A percentile compares a stretch with the other conserved stretches of the same genome.
phyloP scores from a whole-genome alignment of 179 eudicot genomes.

The Kewa caespitosa region DNA sequence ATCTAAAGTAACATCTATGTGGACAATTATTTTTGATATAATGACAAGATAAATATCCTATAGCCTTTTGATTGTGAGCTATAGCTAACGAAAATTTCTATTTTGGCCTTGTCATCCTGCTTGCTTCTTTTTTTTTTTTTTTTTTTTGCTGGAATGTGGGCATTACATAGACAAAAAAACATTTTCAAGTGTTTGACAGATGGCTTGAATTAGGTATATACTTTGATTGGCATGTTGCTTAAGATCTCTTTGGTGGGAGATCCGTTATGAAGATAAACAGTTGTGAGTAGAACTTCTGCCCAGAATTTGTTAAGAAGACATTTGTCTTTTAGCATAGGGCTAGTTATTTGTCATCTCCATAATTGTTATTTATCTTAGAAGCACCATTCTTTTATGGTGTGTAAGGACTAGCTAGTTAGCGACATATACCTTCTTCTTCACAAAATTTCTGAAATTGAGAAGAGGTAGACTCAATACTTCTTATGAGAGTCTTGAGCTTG shows the following conservation, averaged over 20 bases:
- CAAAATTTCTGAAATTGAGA: constrained; percentile 8
- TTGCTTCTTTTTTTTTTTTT: not conserved
- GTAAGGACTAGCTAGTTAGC: constrained; percentile 1
- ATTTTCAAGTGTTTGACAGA: not conserved
- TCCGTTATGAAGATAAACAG: not conserved
- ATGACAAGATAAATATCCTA: not conserved
- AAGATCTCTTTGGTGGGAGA: not conserved
- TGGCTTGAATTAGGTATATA: not conserved
- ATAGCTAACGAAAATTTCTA: not conserved
- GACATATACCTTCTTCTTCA: constrained; percentile 14
- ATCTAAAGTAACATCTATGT: no score
- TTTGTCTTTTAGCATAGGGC: not conserved
- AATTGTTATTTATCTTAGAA: not conserved
- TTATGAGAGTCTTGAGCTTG: not conserved
- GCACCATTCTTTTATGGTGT: constrained; percentile 14
- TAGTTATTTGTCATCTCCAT: not conserved
- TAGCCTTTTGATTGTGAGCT: not conserved
- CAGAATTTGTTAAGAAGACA: not conserved
- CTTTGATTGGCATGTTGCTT: not conserved
- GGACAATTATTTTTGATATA: no score
- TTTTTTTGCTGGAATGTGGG: not conserved
- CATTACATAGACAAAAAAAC: not conserved
- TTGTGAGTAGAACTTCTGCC: not conserved
- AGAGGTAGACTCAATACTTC: constrained; percentile 13
- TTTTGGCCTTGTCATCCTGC: not conserved